Percentiles rank a stretch among this genome's conserved stretches.
Conservation (phyloP, 192 early-diverging fungal genomes). For the Dissophora ornata region DNA sequence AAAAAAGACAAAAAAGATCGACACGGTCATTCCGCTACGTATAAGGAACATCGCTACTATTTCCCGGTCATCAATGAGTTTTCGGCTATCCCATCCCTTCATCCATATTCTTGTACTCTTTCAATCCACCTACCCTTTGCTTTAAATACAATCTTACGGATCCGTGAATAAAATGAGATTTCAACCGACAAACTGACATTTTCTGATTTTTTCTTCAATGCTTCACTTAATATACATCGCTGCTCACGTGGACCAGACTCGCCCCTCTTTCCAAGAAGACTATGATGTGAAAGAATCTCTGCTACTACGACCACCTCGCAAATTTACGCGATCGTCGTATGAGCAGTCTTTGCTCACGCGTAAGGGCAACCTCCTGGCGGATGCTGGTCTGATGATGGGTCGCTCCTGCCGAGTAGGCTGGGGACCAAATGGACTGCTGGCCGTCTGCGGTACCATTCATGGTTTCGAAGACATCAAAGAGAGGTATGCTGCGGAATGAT, state of each 20-base stretch:
- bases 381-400: constrained; percentile 85
- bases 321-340: constrained; percentile 29
- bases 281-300: constrained; percentile 4
- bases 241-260: constrained; percentile 8
- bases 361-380: constrained; percentile 62
- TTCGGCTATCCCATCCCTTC: too few species aligned
- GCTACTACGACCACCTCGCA: constrained; percentile 22
- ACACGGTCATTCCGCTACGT: too few species aligned
- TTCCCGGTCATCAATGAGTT: too few species aligned
- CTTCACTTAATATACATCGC: not conserved
- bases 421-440: constrained; percentile 80
- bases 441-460: constrained; percentile 60
- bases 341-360: constrained; percentile 47
- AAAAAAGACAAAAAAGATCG: too few species aligned
- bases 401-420: constrained; percentile 88
- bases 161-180: constrained; percentile 42
- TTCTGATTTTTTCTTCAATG: not conserved
- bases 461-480: constrained; percentile 32
- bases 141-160: not conserved
- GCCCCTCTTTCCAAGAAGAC: constrained; percentile 43
- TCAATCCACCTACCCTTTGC: not conserved
- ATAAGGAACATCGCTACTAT: too few species aligned
- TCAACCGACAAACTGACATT: constrained; percentile 51
- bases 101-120: not conserved
- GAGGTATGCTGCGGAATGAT: constrained; percentile 26